Base-by-base conservation (phyloP, 2,329 filamentous ascomycete genomes). In the Penicillium hordei region DNA sequence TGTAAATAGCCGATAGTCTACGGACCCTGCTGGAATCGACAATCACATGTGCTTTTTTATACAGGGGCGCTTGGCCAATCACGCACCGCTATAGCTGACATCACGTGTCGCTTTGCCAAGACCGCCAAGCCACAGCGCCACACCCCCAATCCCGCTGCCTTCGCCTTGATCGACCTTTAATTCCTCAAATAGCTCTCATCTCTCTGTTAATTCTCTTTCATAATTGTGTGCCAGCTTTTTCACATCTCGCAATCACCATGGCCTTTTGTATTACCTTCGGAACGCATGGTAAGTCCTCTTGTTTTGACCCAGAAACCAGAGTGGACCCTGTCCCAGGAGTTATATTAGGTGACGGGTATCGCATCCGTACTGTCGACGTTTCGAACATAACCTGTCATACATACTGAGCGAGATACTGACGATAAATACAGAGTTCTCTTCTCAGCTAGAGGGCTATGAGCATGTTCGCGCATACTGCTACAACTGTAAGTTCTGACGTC, bases 401-500 rank as follows among this genome's bases (percentile, higher is more conserved):
- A 39, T 51, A 58, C 48, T 40, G 34, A 39, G 36, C n/a, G 15
- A 49, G 31, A 55, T 25, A 53, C 57, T 65, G 57, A 69, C 61
- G 13, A 54, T 60, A 36, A 52, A 8, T 51, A 46, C 59, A 79
- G 77, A 79, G 58, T 79, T 79, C 62, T 75, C 76, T 2, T 76
- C 72, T 38, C 72, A 70, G 60, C 70, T 79, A 25, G 68, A 78
- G 61, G 77, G 76, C n/a, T 79, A 78, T 53, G 76, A 79, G 62
- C 68, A 77, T 54, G 73, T 78, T 34, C 75, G 76, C 46, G 77
- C 77, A 42, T 77, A 78, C 63, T 79, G 77, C 58, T 73, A 77
- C 52, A 79, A 79, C 59, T 79, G 77, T 75, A 60, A 66, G 74
- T 65, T 52, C 48, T 42, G 39, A 55, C 29, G 56, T 49, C 39